phyloP scores from a whole-genome alignment of 2,329 filamentous ascomycete species.

The Lasiodiplodia theobromae region DNA sequence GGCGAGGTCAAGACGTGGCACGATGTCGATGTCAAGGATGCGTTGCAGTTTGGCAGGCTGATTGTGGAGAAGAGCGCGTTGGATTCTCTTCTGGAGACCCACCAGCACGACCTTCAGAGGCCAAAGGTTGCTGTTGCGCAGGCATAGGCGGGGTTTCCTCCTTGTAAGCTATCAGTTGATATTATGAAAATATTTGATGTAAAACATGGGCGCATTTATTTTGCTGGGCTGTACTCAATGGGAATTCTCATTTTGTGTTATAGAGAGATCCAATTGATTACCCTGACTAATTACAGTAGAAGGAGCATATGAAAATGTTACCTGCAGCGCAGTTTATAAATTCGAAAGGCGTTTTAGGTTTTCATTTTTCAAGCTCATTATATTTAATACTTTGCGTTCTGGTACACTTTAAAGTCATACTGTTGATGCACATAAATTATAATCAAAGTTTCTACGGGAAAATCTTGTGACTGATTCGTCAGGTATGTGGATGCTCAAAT shows the following conservation, averaged over 20 bases:
- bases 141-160: constrained; percentile 57
- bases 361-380: no score
- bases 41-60: constrained; percentile 83
- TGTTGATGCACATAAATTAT: no score
- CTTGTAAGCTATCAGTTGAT: constrained; percentile 25
- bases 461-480: no score
- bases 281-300: no score
- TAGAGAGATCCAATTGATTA: no score
- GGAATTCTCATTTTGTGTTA: background rate
- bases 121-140: constrained; percentile 35
- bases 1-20: constrained; percentile 68
- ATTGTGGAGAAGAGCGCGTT: constrained; percentile 86
- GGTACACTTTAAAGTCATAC: no score
- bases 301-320: no score
- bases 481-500: no score
- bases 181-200: constrained; percentile 16
- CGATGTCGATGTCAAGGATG: constrained; percentile 96
- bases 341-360: no score
- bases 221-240: background rate
- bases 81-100: constrained; percentile 73
- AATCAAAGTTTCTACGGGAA: no score
- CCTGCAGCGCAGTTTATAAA: no score
- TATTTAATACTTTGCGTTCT: no score
- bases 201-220: constrained; percentile 29
- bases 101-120: constrained; percentile 55